Conservation (phyloP, 1,139 yeast genomes). For the Suhomyces coccinellae region DNA sequence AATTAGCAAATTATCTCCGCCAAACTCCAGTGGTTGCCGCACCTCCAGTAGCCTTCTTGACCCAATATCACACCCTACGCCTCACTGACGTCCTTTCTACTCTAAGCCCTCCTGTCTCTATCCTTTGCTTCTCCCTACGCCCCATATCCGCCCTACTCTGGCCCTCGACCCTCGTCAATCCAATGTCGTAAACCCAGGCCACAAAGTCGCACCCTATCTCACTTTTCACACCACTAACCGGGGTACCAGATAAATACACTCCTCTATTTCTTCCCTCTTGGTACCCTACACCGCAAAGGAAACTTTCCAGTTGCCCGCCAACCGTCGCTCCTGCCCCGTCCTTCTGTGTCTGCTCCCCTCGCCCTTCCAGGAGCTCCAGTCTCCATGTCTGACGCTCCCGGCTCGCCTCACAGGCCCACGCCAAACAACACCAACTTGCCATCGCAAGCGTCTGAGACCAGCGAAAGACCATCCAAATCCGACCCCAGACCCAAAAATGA, state of each 20-base stretch:
- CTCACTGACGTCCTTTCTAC: no score
- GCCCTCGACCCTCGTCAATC: background rate
- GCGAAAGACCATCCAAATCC: background rate
- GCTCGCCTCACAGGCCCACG: constrained; percentile 1
- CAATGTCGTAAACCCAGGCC: constrained; percentile 1
- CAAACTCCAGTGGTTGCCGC: no score
- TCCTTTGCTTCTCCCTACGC: background rate
- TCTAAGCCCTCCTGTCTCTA: background rate
- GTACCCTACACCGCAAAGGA: background rate
- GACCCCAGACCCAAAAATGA: constrained; percentile 1
- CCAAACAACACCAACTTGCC: constrained; percentile 4
- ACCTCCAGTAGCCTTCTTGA: no score
- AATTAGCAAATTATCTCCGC: no score
- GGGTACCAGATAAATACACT: constrained; percentile 1
- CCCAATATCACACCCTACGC: no score
- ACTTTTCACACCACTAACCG: constrained; percentile 3
- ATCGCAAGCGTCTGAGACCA: constrained; percentile 1
- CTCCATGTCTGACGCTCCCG: constrained; percentile 6
- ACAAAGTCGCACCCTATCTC: constrained; percentile 5
- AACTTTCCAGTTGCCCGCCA: background rate
- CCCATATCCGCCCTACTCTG: background rate
- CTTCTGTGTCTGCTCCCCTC: background rate
- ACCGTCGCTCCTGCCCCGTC: background rate
- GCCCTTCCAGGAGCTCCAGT: background rate
- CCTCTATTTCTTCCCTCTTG: background rate